phyloP scores from a whole-genome alignment of 257 asterid species.

The Solanum commersonii region DNA sequence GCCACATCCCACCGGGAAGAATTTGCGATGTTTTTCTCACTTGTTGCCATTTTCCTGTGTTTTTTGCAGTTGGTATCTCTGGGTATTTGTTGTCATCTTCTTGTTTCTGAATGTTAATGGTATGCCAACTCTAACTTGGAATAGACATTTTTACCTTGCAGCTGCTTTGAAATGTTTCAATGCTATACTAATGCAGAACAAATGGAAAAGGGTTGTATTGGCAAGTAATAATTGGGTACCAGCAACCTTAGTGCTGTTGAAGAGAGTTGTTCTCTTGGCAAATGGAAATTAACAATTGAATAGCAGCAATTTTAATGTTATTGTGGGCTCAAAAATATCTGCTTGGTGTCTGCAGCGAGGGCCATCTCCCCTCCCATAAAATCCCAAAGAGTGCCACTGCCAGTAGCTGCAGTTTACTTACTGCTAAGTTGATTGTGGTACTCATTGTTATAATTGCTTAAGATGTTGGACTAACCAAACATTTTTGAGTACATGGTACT shows the following conservation, averaged over 20 bases:
- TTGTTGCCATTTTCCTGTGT: neutral
- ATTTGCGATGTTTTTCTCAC: neutral
- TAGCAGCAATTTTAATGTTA: neutral
- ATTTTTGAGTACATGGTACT: neutral
- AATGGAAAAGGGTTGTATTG: neutral
- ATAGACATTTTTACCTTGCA: neutral
- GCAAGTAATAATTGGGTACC: neutral
- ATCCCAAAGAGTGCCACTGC: neutral
- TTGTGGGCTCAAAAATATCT: neutral
- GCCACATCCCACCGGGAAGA: neutral
- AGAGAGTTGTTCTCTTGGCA: neutral
- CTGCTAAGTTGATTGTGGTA: neutral
- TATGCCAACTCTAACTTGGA: slow-evolving; percentile 23
- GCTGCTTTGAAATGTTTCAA: neutral
- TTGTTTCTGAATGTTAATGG: slow-evolving; percentile 76
- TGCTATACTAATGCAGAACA: neutral
- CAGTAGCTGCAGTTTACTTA: neutral
- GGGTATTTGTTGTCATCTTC: slow-evolving; percentile 84
- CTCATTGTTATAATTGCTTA: neutral
- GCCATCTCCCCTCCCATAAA: neutral
- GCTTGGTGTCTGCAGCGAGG: neutral
- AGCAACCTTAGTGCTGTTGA: neutral
- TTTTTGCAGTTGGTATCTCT: slow-evolving; percentile 90
- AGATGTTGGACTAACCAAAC: neutral
- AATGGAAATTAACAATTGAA: neutral